Evolutionary conservation across 129 eudicot species (phyloP).

Genomic region (Centrapalus pauciflorus): DNA sequence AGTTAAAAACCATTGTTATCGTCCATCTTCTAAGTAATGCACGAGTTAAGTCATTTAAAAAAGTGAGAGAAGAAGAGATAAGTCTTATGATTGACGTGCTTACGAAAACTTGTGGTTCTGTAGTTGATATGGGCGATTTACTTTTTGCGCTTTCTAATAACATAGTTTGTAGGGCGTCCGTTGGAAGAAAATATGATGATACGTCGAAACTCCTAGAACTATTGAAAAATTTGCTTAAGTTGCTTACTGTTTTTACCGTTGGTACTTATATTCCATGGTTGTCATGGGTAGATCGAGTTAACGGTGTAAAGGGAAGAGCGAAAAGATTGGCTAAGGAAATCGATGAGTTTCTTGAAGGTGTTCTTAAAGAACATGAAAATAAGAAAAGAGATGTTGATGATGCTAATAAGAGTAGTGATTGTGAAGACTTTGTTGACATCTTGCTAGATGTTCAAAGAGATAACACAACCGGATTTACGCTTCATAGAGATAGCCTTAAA

Average conservation of each 20-base stretch:
- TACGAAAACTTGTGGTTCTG: background rate
- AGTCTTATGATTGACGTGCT: slow-evolving; percentile 14
- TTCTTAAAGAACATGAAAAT: slow-evolving; percentile 10
- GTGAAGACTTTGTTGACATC: slow-evolving; percentile 27
- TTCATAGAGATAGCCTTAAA: slow-evolving; percentile 27
- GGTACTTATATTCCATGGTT: slow-evolving; percentile 37
- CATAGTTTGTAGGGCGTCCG: slow-evolving; percentile 4
- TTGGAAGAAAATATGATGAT: slow-evolving; percentile 23
- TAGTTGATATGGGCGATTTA: background rate
- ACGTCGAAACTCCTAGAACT: background rate
- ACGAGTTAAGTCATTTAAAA: slow-evolving; percentile 29
- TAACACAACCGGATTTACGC: background rate
- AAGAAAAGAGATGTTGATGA: background rate
- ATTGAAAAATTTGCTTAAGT: background rate
- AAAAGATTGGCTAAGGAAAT: background rate
- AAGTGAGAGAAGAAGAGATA: slow-evolving; percentile 21
- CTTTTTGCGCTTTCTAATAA: background rate
- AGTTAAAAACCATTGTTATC: slow-evolving; percentile 30
- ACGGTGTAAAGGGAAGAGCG: slow-evolving; percentile 8
- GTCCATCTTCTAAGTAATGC: slow-evolving; percentile 20
- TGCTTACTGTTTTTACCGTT: background rate
- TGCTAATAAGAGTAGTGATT: background rate
- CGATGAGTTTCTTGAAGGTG: slow-evolving; percentile 24
- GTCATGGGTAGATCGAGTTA: slow-evolving; percentile 26
- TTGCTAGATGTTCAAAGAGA: slow-evolving; percentile 26